phyloP scores from a whole-genome alignment of 2,329 filamentous ascomycete genomes.

The Acrocalymma vagum region DNA sequence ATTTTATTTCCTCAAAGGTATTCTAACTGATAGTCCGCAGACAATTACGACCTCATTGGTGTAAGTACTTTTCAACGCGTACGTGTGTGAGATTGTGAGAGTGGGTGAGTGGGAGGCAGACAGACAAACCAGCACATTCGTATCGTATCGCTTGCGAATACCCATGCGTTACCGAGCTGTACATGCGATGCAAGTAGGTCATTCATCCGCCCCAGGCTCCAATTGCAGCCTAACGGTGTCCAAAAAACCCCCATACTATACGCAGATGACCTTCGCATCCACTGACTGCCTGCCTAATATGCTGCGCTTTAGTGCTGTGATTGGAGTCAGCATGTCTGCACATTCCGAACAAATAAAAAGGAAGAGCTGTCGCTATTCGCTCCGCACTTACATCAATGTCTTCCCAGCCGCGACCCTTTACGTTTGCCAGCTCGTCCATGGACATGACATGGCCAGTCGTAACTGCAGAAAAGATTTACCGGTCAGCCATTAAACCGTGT shows the following conservation, averaged over 20 bases:
- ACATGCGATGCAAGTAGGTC: constrained; percentile 3
- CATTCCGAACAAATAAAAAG: constrained; percentile 13
- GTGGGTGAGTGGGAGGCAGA: no score
- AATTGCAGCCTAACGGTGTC: no score
- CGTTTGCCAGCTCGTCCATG: constrained; percentile 81
- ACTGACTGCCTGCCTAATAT: no score
- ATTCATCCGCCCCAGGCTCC: no score
- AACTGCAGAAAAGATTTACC: constrained; percentile 57
- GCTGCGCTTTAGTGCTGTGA: constrained; percentile 42
- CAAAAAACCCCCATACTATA: no score
- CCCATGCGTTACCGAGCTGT: constrained; percentile 13
- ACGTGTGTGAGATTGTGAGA: no score
- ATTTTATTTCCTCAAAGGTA: no score
- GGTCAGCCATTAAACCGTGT: no score
- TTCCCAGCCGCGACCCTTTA: constrained; percentile 92
- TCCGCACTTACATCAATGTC: constrained; percentile 63
- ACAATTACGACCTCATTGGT: no score
- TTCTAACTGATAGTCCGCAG: no score
- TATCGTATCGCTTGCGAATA: constrained; percentile 7
- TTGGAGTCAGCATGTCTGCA: constrained; percentile 31
- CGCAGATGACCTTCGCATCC: constrained; percentile 35
- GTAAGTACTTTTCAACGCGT: no score
- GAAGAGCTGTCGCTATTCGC: constrained; percentile 3
- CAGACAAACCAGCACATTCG: no score
- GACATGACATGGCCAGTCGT: constrained; percentile 91